phyloP scores from a whole-genome alignment of 257 asterid genomes.

The Agastache rugosa region DNA sequence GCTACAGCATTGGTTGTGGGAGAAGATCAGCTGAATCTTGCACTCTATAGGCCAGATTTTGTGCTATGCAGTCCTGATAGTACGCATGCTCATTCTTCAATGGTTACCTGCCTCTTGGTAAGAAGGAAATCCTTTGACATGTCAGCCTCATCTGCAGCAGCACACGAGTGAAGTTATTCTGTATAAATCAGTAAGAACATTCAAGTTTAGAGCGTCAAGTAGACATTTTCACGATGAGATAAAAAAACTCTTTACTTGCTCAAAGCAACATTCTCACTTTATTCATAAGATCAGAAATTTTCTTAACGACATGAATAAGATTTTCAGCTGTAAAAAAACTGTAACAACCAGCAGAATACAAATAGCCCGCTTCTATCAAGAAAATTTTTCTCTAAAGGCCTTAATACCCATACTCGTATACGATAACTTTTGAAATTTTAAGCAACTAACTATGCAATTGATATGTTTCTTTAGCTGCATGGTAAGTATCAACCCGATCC shows the following conservation, averaged over 20 bases:
- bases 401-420: not conserved
- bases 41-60: slow-evolving; percentile 78
- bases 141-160: slow-evolving; percentile 46
- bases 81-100: slow-evolving; percentile 59
- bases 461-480: not conserved
- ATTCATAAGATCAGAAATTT: not conserved
- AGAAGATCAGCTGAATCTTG: slow-evolving; percentile 62
- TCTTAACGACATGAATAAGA: slow-evolving; percentile 16
- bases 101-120: slow-evolving; percentile 75
- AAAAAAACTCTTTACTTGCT: slow-evolving; percentile 13
- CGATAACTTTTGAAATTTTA: not conserved
- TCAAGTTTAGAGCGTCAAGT: not conserved
- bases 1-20: slow-evolving; percentile 64
- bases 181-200: slow-evolving; percentile 33
- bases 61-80: slow-evolving; percentile 69
- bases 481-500: not conserved
- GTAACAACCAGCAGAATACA: not conserved
- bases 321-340: not conserved
- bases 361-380: not conserved
- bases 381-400: not conserved
- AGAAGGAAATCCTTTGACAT: slow-evolving; percentile 73
- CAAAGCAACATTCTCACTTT: slow-evolving; percentile 21
- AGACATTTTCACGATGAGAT: not conserved
- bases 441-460: not conserved
- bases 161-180: slow-evolving; percentile 28